Evolutionary conservation across 2,329 filamentous ascomycete species (phyloP).

Genomic region (Clonostachys solani): DNA sequence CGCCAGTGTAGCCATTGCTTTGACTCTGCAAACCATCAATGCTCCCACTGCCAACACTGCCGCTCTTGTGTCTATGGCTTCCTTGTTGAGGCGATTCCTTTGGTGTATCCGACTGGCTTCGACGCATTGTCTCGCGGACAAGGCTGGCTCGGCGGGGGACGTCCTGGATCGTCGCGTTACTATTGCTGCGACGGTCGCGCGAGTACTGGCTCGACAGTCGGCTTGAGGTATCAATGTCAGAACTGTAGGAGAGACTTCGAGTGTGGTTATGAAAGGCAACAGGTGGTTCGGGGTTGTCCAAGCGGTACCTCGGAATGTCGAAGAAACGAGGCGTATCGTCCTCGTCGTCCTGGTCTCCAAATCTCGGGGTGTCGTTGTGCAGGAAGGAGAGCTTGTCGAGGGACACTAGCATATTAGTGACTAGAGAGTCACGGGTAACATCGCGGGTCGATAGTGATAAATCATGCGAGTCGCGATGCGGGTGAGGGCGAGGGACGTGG

Average conservation of each 20-base stretch:
- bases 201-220: constrained; percentile 47
- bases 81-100: constrained; percentile 26
- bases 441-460: constrained; percentile 73
- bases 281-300: constrained; percentile 24
- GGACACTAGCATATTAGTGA: constrained; percentile 92
- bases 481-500: constrained; percentile 12
- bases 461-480: constrained; percentile 69
- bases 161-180: constrained; percentile 65
- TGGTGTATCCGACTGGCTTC: constrained; percentile 16
- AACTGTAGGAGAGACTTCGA: constrained; percentile 52
- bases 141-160: constrained; percentile 60
- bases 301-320: constrained; percentile 6
- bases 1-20: background rate
- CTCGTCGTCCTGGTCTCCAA: constrained; percentile 19
- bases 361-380: constrained; percentile 8
- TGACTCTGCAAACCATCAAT: constrained; percentile 2
- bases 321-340: constrained; percentile 9
- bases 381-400: constrained; percentile 72
- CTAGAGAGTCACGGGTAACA: constrained; percentile 82
- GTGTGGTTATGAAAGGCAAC: constrained; percentile 22
- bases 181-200: constrained; percentile 70
- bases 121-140: constrained; percentile 42
- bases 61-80: constrained; percentile 50
- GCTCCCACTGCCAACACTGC: constrained; percentile 56
- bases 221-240: constrained; percentile 53